Evolutionary conservation across 2,329 filamentous ascomycete species (phyloP), one percentile per base, ranked within the genome.

Genomic region (Fusarium sp.): DNA sequence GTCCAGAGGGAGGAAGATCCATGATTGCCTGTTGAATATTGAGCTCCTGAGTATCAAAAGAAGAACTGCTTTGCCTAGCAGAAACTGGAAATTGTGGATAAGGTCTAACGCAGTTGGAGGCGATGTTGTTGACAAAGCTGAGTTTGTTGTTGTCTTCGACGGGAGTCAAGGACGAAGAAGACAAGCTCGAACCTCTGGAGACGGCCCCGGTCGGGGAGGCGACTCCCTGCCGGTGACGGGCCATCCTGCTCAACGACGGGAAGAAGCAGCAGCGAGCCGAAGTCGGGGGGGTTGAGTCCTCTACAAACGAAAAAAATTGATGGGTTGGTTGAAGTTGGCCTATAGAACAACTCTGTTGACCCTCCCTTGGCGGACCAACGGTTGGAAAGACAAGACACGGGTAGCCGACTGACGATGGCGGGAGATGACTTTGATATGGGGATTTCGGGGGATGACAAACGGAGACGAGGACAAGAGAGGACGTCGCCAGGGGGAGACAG

Each of bases 371-470:
- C 47, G 47, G 27, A 7, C 47, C 47, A 62, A 58, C 71, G 59
- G 71, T 56, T 71, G 71, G n/a, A 32, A 45, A 62, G 60, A 63
- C 71, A 64, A 33, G 47, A 65, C 30, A 71, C 71, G 71, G 71
- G 71, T 74, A 38, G 47, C 45, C 9, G 45, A 50, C 15, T 20
- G 25, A 47, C 25, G 45, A 50, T 1, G 68, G 61, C 71, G 68
- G 69, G 59, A 47, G 69, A 63, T 69, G 69, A 47, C 65, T 74
- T 75, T 47, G 43, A 72, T 22, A 47, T 47, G 22, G 14, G 43
- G 50, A 69, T 47, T 60, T 72, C 68, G 38, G 22, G 38, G 43
- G 69, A 38, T 52, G 33, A 57, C 72, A 74, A 74, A 74, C 68
- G 68, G 37, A 20, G 32, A 65, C 69, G 69, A 66, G 68, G 37